Evolutionary conservation across 805 yeast genomes (phyloP), one percentile per base, ranked within the genome.

Genomic region (Barnettozyma botsteinii): DNA sequence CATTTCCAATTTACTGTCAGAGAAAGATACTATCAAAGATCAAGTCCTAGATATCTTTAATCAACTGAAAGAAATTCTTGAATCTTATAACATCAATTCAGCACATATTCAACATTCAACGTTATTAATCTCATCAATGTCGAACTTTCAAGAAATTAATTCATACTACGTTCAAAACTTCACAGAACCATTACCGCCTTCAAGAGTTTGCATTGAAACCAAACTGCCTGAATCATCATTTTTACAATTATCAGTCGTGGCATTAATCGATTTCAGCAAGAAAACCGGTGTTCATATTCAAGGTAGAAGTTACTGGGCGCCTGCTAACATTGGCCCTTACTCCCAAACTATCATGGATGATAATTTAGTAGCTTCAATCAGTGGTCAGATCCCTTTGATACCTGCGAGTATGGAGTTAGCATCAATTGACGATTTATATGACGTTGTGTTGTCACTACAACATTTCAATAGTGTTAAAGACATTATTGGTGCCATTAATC

Each of bases 281-380:
- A 82, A 82, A 49, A 64, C 63, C 23, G 96, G 98, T 0, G 65
- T 91, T 13, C 98, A 93, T 55, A 87, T 93, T 8, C 91, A 93
- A 52, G 88, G 97, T 1, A 70, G 89, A 43, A 88, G 97, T 30
- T 89, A 85, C 58, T 93, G 98, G 98, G 98, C 97, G 0, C 98
- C 98, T 0, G 91, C 95, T 27, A 93, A 93, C 50, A 93, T 93
- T 33, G 98, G 98, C 0, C 98, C 98, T 0, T 93, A 93, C 57
- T 91, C 98, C 0, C 98, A 93, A 60, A 75, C 89, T 0, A 76
- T 79, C 10, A 60, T 72, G 5, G 79, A 77, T 46, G 59, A 53
- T 12, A 56, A 56, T 15, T 74, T 77, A 41, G 61, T 70, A 21
- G 60, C 78, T 7, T 79, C 82, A 3, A 67, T 89, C 11, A 85